phyloP scores from a whole-genome alignment of 176 grass and related monocot species.

The Aechmea fasciata region DNA sequence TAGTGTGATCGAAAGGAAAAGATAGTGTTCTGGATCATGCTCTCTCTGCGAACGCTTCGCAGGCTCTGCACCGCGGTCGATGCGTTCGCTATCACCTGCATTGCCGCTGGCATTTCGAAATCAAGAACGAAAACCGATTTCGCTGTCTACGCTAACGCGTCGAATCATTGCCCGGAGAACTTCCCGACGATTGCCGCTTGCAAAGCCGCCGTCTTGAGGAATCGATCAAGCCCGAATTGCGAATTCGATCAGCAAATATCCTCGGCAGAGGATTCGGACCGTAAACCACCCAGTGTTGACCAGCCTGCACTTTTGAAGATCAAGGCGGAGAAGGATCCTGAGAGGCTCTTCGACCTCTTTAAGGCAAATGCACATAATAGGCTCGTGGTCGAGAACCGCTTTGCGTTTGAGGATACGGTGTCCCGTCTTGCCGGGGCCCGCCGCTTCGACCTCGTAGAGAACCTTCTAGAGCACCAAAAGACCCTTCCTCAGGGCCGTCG shows the following conservation, averaged over 20 bases:
- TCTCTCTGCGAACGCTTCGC: constrained; percentile 41
- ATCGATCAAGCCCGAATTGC: background rate
- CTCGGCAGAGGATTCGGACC: background rate
- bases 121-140: constrained; percentile 29
- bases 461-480: constrained; percentile 82
- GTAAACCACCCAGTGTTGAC: background rate
- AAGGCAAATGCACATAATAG: constrained; percentile 58
- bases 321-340: constrained; percentile 70
- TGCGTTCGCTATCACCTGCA: constrained; percentile 68
- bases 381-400: constrained; percentile 67
- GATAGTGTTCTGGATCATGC: constrained; percentile 30
- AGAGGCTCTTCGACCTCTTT: constrained; percentile 73
- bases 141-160: constrained; percentile 22
- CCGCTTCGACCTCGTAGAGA: constrained; percentile 78
- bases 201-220: constrained; percentile 28
- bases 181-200: constrained; percentile 73
- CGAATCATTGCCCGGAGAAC: constrained; percentile 23
- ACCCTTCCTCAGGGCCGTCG: constrained; percentile 65
- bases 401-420: constrained; percentile 67
- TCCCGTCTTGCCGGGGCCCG: constrained; percentile 57
- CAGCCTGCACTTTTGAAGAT: constrained; percentile 45
- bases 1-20: constrained; percentile 6
- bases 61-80: constrained; percentile 71
- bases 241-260: background rate
- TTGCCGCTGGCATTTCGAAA: constrained; percentile 62